Base-by-base conservation (phyloP, 2,329 filamentous ascomycete genomes). In the Chalaropsis ovoidea region DNA sequence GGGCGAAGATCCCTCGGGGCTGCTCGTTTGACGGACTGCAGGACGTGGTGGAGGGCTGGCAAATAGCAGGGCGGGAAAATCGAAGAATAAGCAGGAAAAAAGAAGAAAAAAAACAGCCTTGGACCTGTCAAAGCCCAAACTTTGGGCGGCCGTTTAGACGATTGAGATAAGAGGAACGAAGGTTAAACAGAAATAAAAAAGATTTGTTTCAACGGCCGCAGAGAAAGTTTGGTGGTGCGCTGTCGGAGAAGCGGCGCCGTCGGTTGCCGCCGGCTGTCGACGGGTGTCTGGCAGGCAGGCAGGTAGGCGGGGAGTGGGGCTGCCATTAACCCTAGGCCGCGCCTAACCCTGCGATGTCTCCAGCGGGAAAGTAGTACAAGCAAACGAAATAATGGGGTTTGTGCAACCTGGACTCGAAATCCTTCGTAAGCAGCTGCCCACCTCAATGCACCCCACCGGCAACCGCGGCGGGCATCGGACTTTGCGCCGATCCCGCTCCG, bases 141-240 rank as follows among this genome's bases (percentile, higher is more conserved):
- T 56, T 56, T 35, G 52, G 13, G 22, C 27, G 52, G 52, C 27
- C 52, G 52, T 56, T 17, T 56, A 8, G 52, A 27, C 13, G 17
- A 31, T 56, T 56, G 52, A 56, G 24, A 56, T 56, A 56, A 56
- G 24, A 35, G 52, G 52, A 56, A 56, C 27, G 13, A 56, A 56
- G 52, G 52, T 35, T 31, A 56, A 56, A 27, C 24, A 27, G 13
- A 31, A 15, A 35, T 5, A 35, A 8, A 13, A 56, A 56, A 56
- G 27, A 56, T 56, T 56, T 56, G 52, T 17, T 56, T n/a, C 27
- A 19, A 45, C 43, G 13, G 11, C 43, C 3, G n/a, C 43, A 19
- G 43, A 47, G 1, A 47, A 47, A 19, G 43, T 39, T 39, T 47
- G 43, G 43, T 47, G 43, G 43, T 19, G 43, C 15, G 10, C 43